These are phyloP conservation scores for Xerocomus nothofagi DNA, from an alignment of 1,284 basidiomycete genomes.

Conservation along the genomic window DNA sequence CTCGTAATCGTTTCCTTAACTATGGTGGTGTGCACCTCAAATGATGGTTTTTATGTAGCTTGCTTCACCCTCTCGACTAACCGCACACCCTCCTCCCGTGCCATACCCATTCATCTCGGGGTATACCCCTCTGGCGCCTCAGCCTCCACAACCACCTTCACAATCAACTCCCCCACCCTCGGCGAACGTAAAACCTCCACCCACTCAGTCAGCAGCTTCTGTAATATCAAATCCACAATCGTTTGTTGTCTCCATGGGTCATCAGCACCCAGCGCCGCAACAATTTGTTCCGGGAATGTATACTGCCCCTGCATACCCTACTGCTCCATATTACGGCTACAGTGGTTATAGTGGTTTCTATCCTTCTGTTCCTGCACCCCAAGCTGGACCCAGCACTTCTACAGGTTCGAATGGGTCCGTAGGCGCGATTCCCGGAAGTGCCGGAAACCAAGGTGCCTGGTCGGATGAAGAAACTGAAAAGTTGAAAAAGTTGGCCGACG, in stretches of 20 bases:
- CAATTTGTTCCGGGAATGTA: conserved; percentile 45
- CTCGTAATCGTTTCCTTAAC: conserved; percentile 48
- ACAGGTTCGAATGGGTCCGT: conserved; percentile 22
- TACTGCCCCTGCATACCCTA: conserved; percentile 50
- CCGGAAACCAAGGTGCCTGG: conserved; percentile 69
- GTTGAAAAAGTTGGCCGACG: conserved; percentile 63
- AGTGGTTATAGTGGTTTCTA: conserved; percentile 40
- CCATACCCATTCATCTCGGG: conserved; percentile 50
- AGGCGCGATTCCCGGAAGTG: conserved; percentile 35
- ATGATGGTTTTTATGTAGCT: conserved; percentile 44
- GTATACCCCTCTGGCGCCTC: conserved; percentile 30
- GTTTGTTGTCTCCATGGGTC: conserved; percentile 65
- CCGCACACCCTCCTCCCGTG: conserved; percentile 61
- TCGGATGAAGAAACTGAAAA: conserved; percentile 71
- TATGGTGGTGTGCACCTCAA: conserved; percentile 6
- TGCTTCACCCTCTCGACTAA: conserved; percentile 65
- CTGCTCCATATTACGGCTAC: conserved; percentile 57
- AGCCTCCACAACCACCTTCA: conserved; percentile 18
- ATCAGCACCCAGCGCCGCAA: conserved; percentile 32
- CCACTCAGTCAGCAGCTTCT: conserved; percentile 32
- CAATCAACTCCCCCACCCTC: conserved; percentile 33
- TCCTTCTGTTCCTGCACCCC: conserved; percentile 22
- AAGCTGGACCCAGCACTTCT: conserved; percentile 31
- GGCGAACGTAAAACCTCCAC: conserved; percentile 28
- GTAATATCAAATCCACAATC: conserved; percentile 68